Evolutionary conservation across 768 basidiomycete genomes (phyloP), one percentile per base, ranked within the genome.

Genomic region (Russula griseocarnosa): DNA sequence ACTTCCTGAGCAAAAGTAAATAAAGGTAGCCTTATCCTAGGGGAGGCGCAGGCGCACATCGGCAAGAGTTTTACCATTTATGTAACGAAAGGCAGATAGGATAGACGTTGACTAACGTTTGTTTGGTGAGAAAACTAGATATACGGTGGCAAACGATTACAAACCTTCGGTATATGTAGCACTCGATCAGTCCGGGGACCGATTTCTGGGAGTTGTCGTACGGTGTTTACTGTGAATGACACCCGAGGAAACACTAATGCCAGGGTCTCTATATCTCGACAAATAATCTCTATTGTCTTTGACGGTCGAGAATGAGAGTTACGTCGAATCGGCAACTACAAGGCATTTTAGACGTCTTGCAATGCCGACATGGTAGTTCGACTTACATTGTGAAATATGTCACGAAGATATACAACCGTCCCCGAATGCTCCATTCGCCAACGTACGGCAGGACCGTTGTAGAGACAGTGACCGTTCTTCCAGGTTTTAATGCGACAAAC

Each of bases 311-410:
- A 79, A 74, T 94, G 90, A 0, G 91, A 85, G 30, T 78, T 79
- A 46, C 92, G 83, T 62, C 92, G 86, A 66, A 94, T 83, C 38
- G 92, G 92, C 49, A 94, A 82, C 92, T 94, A 68, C 42, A 46
- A 18, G 47, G 44, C 44, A 9, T 34, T 58, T 50, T 46, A 52
- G 50, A 44, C 8, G 40, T 34, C 55, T 38, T 59, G 20, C 34
- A 51, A 52, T 53, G 20, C 49, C 44, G 62, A 57, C 26, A 34
- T 52, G 22, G 60, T 22, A 24, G 46, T 59, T 46, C 34, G 20
- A 77, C 84, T 50, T 65, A 93, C 93, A 71, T 91, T 94, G 71
- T 88, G 90, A 72, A 97, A 99, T 3, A 91, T 86, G 73, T 98
- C 96, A 24, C 91, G 86, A 50, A 97, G 79, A 68, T 83, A 86